A percentile compares a stretch with the other conserved stretches of the same genome.
Conservation (phyloP, 2,329 filamentous ascomycete species). For the Orbilia quercus region DNA sequence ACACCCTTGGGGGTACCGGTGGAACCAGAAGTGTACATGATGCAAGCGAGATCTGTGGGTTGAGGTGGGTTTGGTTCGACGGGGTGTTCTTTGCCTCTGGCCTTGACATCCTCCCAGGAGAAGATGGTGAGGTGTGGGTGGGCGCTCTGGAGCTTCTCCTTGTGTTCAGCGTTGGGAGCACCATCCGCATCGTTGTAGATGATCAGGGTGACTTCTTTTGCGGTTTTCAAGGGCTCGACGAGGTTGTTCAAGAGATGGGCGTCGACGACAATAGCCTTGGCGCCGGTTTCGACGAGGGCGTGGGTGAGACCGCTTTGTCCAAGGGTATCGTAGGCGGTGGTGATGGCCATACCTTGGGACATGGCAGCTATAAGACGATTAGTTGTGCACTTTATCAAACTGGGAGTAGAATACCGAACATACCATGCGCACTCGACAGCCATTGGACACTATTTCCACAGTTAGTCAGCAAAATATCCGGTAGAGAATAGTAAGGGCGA, state of each 20-base stretch:
- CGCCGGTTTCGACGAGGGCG: slow-evolving; percentile 82
- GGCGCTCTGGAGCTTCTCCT: slow-evolving; percentile 69
- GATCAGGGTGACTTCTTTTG: slow-evolving; percentile 70
- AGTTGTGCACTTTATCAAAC: background rate
- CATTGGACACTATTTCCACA: slow-evolving; percentile 74
- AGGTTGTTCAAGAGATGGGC: slow-evolving; percentile 77
- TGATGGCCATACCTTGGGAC: slow-evolving; percentile 89
- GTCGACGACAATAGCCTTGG: slow-evolving; percentile 86
- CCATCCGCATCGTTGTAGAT: slow-evolving; percentile 71
- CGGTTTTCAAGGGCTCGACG: slow-evolving; percentile 70
- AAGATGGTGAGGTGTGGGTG: slow-evolving; percentile 69
- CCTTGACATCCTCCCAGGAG: slow-evolving; percentile 69
- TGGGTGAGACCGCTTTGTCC: slow-evolving; percentile 85
- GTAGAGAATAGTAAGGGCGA: background rate
- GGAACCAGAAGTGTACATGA: slow-evolving; percentile 88
- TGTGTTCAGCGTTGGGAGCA: slow-evolving; percentile 67
- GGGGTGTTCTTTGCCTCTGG: slow-evolving; percentile 74
- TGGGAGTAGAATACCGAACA: slow-evolving; percentile 55
- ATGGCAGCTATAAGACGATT: slow-evolving; percentile 67
- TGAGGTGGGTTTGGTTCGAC: slow-evolving; percentile 77
- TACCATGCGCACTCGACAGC: slow-evolving; percentile 82
- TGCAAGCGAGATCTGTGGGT: slow-evolving; percentile 82
- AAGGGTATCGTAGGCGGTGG: slow-evolving; percentile 94
- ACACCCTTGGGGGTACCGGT: slow-evolving; percentile 91
- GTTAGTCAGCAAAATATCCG: background rate